Base-by-base conservation (phyloP, 768 basidiomycete species). In the Pisolithus tinctorius region DNA sequence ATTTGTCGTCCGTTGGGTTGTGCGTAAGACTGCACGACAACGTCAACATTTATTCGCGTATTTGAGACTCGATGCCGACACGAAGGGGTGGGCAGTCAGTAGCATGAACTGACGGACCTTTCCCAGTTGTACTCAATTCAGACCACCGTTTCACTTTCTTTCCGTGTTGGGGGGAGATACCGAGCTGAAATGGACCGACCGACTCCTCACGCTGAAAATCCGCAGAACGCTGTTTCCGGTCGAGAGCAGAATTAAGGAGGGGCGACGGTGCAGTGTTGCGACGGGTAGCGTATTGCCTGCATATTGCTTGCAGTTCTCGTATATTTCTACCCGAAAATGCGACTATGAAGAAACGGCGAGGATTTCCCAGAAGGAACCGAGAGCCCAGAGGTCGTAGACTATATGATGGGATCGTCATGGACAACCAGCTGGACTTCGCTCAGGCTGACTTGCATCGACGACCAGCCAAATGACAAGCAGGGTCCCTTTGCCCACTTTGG, bases 171-270 rank as follows among this genome's bases (percentile, higher is more conserved):
- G 79, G 82, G 8, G 81, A 75, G 48, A 88, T 70, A 2, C 88
- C 87, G 1, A 91, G 74, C 53, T 82, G 82, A 58, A 92, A 92
- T 23, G 90, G 88, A 2, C 90, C 90, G 46, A 84, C 82, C 27
- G 76, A 73, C 54, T 86, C 86, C 52, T 79, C 75, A 56, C 73
- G 72, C 46, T 69, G 64, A 23, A 68, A 60, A 17, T 64, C 56
- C 23, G 67, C 48, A 0, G 60, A 53, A 30, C 71, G 68, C 50
- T 76, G 79, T 60, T 72, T 80, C 54, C 80, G 79, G 64, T 86
- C 81, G 48, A 88, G 74, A 9, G 84, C 74, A 55, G 82, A 79
- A 26, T 81, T 79, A 47, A 91, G 78, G 13, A 80, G 62, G 30
- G 80, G 74, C 25, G 82, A 75, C 40, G 74, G 63, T 34, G 64